phyloP scores from a whole-genome alignment of 2,329 filamentous ascomycete species.

The Neocucurbitaria cava region DNA sequence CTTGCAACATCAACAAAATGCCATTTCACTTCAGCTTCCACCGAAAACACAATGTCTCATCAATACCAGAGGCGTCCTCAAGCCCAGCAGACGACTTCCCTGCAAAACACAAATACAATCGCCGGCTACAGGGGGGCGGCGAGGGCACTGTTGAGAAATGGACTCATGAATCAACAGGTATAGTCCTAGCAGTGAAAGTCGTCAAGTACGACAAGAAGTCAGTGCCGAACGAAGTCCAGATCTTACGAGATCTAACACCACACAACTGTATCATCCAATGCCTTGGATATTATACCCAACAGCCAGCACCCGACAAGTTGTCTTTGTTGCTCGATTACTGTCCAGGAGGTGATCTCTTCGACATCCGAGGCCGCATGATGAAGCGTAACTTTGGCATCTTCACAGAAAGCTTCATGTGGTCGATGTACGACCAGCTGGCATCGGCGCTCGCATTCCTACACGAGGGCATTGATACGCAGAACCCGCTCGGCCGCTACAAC shows the following conservation, averaged over 20 bases:
- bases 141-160: constrained; percentile 20
- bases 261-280: constrained; percentile 18
- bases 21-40: background rate
- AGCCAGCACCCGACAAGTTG: background rate
- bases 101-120: background rate
- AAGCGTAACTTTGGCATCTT: constrained; percentile 1
- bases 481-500: constrained; percentile 47
- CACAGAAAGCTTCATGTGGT: constrained; percentile 24
- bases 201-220: background rate
- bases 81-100: background rate
- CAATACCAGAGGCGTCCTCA: background rate
- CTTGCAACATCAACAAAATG: background rate
- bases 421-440: constrained; percentile 19
- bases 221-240: constrained; percentile 11
- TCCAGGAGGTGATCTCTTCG: constrained; percentile 19
- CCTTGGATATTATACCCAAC: constrained; percentile 7
- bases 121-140: constrained; percentile 7
- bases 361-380: background rate
- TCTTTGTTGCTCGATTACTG: constrained; percentile 24
- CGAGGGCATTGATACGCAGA: constrained; percentile 16
- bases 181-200: constrained; percentile 21
- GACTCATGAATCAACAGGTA: constrained; percentile 3
- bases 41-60: background rate
- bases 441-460: constrained; percentile 29
- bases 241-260: constrained; percentile 12